A percentile compares a stretch with the other conserved stretches of the same genome.
These are phyloP conservation scores for Hsuehochloa calcarea DNA, from an alignment of 176 grass and related monocot genomes.

Conservation along the genomic window DNA sequence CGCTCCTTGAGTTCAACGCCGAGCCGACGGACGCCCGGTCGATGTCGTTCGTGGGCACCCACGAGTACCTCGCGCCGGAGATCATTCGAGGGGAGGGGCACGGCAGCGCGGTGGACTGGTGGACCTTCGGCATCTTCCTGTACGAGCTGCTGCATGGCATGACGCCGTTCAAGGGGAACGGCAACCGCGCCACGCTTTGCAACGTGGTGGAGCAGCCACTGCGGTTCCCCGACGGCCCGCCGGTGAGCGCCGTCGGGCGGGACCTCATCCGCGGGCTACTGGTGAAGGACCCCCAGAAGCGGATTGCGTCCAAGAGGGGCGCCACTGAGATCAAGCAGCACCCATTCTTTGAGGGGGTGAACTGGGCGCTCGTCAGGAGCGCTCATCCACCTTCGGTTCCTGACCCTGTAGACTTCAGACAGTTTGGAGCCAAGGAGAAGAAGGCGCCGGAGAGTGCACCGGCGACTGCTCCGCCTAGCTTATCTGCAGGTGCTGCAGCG, in stretches of 20 bases:
- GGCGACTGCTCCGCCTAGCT: background rate
- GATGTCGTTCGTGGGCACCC: constrained; percentile 67
- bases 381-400: constrained; percentile 55
- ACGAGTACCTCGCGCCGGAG: constrained; percentile 70
- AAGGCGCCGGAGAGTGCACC: background rate
- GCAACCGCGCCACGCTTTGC: background rate
- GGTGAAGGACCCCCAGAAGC: background rate
- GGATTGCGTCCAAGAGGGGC: too few species aligned
- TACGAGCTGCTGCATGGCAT: background rate
- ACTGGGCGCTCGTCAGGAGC: constrained; percentile 67
- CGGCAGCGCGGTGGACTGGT: constrained; percentile 67
- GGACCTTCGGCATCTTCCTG: constrained; percentile 54
- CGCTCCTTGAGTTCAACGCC: constrained; percentile 56
- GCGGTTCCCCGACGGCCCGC: background rate
- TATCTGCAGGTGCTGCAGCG: background rate
- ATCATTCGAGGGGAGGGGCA: constrained; percentile 56
- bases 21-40: constrained; percentile 65
- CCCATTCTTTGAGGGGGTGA: constrained; percentile 40
- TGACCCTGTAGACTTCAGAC: constrained; percentile 59
- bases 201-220: background rate
- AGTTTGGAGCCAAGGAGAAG: constrained; percentile 53
- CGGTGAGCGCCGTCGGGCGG: background rate
- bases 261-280: background rate
- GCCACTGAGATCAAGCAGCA: too few species aligned
- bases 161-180: background rate